phyloP scores from a whole-genome alignment of 768 basidiomycete species.

The Cyclocybe aegerita region DNA sequence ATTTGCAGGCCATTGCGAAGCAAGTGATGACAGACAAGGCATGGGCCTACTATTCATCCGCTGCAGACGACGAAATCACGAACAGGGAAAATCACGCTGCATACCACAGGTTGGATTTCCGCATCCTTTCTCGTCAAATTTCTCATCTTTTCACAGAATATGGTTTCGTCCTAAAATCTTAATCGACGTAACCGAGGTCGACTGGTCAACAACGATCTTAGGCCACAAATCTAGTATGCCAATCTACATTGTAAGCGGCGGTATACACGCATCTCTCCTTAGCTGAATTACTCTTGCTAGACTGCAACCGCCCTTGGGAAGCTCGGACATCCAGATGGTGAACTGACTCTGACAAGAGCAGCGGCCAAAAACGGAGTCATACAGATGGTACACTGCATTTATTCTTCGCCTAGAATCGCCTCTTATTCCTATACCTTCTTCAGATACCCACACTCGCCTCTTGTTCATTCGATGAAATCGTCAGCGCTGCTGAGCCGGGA shows the following conservation, averaged over 20 bases:
- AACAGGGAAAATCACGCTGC: conserved; percentile 87
- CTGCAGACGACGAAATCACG: conserved; percentile 94
- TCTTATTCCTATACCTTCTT: neutral
- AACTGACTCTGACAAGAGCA: conserved; percentile 86
- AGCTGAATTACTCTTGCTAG: conserved; percentile 15
- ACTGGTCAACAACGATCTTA: conserved; percentile 82
- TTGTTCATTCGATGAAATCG: conserved; percentile 93
- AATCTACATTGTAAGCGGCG: conserved; percentile 49
- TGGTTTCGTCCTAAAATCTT: conserved; percentile 92
- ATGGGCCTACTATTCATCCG: conserved; percentile 98
- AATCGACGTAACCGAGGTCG: conserved; percentile 81
- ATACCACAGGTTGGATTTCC: conserved; percentile 68
- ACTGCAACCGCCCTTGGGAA: conserved; percentile 90
- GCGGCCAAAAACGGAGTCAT: conserved; percentile 67
- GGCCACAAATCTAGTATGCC: conserved; percentile 46
- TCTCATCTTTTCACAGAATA: conserved; percentile 38
- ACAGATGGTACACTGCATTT: conserved; percentile 39
- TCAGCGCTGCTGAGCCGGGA: conserved; percentile 78
- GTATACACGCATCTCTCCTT: neutral
- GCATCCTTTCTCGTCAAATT: neutral
- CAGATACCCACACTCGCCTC: conserved; percentile 93
- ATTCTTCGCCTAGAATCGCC: neutral
- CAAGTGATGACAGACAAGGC: conserved; percentile 81
- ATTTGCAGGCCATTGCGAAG: conserved; percentile 74
- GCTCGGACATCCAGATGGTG: conserved; percentile 94